Evolutionary conservation across 176 grass and related monocot genomes (phyloP).

Genomic region (Rhynchospora tenuis): DNA sequence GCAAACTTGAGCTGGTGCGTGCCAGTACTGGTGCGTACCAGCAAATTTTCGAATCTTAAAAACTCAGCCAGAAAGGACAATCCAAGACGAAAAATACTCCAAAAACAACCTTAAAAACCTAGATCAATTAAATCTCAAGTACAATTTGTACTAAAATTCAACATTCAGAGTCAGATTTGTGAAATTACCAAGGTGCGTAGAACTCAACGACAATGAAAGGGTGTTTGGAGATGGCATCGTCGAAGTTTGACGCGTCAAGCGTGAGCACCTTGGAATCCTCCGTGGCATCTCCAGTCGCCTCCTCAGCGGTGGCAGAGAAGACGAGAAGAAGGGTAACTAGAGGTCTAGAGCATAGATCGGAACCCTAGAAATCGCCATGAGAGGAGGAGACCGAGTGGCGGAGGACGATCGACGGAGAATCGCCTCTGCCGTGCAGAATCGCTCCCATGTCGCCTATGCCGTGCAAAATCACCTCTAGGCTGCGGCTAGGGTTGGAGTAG

Average conservation of each 20-base stretch:
- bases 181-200: slow-evolving; percentile 88
- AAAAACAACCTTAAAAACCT: neutral
- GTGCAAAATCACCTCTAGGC: no score
- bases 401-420: no score
- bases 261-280: slow-evolving; percentile 66
- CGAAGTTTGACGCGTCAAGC: slow-evolving; percentile 63
- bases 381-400: no score
- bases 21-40: no score
- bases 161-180: slow-evolving; percentile 2
- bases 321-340: slow-evolving; percentile 31
- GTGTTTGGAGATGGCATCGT: slow-evolving; percentile 66
- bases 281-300: neutral
- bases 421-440: no score
- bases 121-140: neutral
- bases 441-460: no score
- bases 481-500: no score
- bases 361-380: slow-evolving; percentile 57
- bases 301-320: slow-evolving; percentile 6
- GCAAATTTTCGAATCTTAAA: no score
- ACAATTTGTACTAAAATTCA: neutral
- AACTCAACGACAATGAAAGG: slow-evolving; percentile 93
- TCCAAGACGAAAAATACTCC: neutral
- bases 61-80: neutral
- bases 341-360: slow-evolving; percentile 23
- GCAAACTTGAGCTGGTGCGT: no score